Evolutionary conservation across 768 basidiomycete species (phyloP).

Genomic region (Pleurotus salmoneostramineus): DNA sequence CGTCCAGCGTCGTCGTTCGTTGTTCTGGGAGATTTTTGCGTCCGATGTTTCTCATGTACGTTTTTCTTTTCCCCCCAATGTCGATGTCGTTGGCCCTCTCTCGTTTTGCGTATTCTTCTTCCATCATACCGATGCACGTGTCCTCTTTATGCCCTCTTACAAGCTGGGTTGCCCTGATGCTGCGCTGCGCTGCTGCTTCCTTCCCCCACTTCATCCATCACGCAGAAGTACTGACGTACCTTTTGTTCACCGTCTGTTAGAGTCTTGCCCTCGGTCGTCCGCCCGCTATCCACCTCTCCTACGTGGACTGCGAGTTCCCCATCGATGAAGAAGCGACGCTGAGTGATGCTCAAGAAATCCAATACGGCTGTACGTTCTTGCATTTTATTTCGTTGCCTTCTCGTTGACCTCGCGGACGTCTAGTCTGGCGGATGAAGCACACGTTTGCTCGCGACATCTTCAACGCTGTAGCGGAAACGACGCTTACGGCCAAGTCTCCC

Average conservation of each 20-base stretch:
- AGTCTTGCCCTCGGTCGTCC: conserved; percentile 37
- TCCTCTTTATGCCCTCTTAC: too few species aligned
- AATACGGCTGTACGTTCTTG: conserved; percentile 44
- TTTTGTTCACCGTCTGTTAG: conserved; percentile 11
- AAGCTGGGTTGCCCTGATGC: background rate
- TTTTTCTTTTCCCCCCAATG: conserved; percentile 7
- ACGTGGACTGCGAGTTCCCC: conserved; percentile 46
- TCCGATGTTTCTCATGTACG: conserved; percentile 33
- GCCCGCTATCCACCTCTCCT: conserved; percentile 29
- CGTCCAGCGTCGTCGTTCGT: conserved; percentile 28
- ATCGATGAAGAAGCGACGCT: conserved; percentile 47
- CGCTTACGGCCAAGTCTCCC: conserved; percentile 42
- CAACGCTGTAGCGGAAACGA: conserved; percentile 41
- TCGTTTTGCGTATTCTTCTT: background rate
- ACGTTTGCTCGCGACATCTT: conserved; percentile 47
- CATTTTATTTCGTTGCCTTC: background rate
- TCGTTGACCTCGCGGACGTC: too few species aligned
- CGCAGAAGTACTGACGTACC: background rate
- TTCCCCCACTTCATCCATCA: background rate
- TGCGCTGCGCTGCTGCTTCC: background rate
- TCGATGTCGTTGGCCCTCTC: background rate
- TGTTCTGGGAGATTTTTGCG: conserved; percentile 37
- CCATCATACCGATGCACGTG: background rate
- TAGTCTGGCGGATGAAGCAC: conserved; percentile 60
- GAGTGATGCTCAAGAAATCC: conserved; percentile 37